phyloP scores from a whole-genome alignment of 768 basidiomycete genomes.

The Kwoniella sp. region DNA sequence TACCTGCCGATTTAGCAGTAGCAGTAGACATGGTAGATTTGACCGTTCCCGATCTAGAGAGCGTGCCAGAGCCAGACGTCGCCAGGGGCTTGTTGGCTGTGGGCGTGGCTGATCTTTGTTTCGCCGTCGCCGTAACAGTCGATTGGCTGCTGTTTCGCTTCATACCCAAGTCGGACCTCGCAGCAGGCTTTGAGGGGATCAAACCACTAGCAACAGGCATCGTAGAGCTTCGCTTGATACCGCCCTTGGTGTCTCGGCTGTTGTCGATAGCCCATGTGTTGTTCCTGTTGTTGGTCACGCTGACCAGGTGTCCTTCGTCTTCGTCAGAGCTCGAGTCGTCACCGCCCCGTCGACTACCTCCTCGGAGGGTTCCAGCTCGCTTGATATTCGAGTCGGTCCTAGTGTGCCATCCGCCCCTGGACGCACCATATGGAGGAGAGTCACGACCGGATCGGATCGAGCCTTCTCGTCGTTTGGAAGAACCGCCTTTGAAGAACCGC shows the following conservation, averaged over 20 bases:
- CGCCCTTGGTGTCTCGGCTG: constrained; percentile 4
- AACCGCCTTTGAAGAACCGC: constrained; percentile 47
- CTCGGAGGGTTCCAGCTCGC: constrained; percentile 26
- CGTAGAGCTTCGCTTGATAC: constrained; percentile 38
- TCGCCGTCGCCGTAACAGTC: constrained; percentile 42
- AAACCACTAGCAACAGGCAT: constrained; percentile 48
- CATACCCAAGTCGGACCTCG: constrained; percentile 41
- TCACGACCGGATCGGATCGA: constrained; percentile 43
- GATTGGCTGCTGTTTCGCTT: constrained; percentile 41
- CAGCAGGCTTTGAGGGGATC: constrained; percentile 43
- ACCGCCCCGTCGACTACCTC: constrained; percentile 29
- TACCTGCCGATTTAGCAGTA: constrained; percentile 30
- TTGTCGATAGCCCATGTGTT: constrained; percentile 49
- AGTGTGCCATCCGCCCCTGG: constrained; percentile 46
- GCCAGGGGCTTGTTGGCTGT: constrained; percentile 19
- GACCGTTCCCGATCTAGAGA: constrained; percentile 34
- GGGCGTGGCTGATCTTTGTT: constrained; percentile 22
- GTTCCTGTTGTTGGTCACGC: constrained; percentile 50
- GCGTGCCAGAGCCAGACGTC: neutral
- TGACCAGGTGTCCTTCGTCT: constrained; percentile 44
- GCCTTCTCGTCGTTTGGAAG: constrained; percentile 26
- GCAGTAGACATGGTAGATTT: constrained; percentile 31
- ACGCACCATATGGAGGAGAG: constrained; percentile 48
- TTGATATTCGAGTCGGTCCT: constrained; percentile 53
- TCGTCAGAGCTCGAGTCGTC: constrained; percentile 47